Percentiles rank a stretch among this genome's conserved stretches.
phyloP scores from a whole-genome alignment of 257 asterid species.

The Pogostemon cablin region DNA sequence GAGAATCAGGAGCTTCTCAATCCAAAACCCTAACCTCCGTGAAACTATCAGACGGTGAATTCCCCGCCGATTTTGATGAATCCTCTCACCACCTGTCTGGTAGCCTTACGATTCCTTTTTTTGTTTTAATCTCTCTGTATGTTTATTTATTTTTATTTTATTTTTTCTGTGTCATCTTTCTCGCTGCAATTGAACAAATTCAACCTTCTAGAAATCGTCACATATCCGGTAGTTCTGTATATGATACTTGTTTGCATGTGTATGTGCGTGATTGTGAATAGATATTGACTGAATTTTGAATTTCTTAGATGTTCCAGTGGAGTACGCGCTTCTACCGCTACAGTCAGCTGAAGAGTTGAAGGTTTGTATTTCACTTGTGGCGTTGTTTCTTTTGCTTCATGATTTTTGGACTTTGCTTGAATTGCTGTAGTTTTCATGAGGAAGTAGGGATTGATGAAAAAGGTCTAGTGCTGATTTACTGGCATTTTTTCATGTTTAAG shows the following conservation, averaged over 20 bases:
- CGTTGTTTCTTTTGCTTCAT: slow-evolving; percentile 4
- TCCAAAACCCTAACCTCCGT: slow-evolving; percentile 41
- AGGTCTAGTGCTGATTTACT: neutral
- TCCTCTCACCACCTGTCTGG: slow-evolving; percentile 52
- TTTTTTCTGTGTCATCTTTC: neutral
- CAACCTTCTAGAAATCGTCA: slow-evolving; percentile 10
- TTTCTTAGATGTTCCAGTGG: slow-evolving; percentile 69
- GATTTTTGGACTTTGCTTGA: neutral
- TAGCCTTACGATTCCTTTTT: slow-evolving; percentile 10
- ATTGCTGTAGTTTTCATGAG: neutral
- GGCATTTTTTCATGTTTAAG: slow-evolving; percentile 9
- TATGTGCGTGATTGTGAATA: slow-evolving; percentile 17
- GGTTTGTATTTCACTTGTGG: slow-evolving; percentile 45
- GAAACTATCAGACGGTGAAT: slow-evolving; percentile 32
- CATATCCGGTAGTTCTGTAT: neutral
- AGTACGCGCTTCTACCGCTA: slow-evolving; percentile 53
- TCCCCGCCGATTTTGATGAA: slow-evolving; percentile 40
- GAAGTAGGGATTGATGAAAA: slow-evolving; percentile 11
- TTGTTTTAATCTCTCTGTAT: neutral
- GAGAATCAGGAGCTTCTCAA: slow-evolving; percentile 37
- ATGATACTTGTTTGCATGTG: slow-evolving; percentile 20
- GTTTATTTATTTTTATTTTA: neutral
- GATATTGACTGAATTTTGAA: slow-evolving; percentile 34
- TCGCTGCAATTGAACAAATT: neutral
- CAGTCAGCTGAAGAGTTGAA: slow-evolving; percentile 40